Conservation (phyloP, 78 protist genomes). For the Parvularia atlantis region DNA sequence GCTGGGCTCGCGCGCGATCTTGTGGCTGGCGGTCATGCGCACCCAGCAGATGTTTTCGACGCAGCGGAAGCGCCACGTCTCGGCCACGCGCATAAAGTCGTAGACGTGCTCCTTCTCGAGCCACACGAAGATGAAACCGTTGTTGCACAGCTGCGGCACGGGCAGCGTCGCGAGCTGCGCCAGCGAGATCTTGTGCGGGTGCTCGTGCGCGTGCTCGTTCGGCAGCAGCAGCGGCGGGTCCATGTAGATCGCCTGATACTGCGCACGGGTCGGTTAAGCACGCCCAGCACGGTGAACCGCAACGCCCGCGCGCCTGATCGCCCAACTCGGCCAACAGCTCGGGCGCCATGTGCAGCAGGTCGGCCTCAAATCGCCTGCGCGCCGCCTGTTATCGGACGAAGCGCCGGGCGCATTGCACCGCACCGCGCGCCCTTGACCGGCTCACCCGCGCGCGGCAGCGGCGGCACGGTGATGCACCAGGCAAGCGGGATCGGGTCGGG, state of each 20-base stretch:
- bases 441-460: too few relatives aligned
- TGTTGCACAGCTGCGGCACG: not conserved
- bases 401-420: not conserved
- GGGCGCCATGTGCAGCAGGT: too few relatives aligned
- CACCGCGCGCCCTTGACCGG: not conserved
- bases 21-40: not conserved
- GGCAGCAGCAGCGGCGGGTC: conserved; percentile 6
- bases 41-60: conserved; percentile 14
- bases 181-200: not conserved
- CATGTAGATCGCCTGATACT: conserved; percentile 1
- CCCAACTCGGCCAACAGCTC: too few relatives aligned
- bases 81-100: not conserved
- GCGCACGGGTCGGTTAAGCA: not conserved
- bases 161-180: not conserved
- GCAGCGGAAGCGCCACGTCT: conserved; percentile 4
- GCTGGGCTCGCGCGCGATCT: not conserved
- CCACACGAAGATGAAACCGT: conserved; percentile 18
- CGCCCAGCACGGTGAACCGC: not conserved
- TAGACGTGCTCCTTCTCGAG: conserved; percentile 3
- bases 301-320: not conserved
- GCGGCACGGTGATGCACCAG: not conserved
- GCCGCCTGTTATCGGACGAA: not conserved
- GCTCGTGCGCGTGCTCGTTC: not conserved
- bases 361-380: not conserved
- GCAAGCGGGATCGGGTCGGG: not conserved